Conservation (phyloP, 2,329 filamentous ascomycete genomes). For the Orbilia quercus region DNA sequence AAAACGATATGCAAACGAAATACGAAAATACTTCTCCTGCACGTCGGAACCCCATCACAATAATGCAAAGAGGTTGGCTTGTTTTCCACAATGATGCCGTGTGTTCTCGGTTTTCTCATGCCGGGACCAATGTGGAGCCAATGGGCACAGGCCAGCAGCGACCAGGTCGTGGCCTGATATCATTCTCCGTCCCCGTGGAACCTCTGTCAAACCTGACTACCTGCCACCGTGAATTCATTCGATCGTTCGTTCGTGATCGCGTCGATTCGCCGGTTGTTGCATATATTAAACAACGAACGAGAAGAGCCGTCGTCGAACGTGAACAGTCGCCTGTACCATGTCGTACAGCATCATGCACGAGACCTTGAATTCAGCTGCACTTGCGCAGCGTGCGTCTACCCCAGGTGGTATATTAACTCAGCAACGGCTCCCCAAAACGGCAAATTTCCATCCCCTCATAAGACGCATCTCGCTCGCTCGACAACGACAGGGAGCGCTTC, state of each 20-base stretch:
- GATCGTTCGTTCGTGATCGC: too few relatives aligned
- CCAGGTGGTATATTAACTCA: constrained; percentile 12
- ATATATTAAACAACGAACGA: constrained; percentile 1
- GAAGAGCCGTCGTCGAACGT: background rate
- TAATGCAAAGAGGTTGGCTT: constrained; percentile 23
- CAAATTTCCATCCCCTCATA: too few relatives aligned
- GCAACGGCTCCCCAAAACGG: background rate
- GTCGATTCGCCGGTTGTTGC: constrained; percentile 10
- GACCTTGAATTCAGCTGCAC: constrained; percentile 41
- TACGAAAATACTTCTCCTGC: constrained; percentile 8
- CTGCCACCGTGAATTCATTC: constrained; percentile 18
- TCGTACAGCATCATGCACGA: constrained; percentile 49
- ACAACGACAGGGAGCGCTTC: background rate
- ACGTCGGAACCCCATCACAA: too few relatives aligned
- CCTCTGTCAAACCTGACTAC: constrained; percentile 54
- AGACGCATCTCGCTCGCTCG: too few relatives aligned
- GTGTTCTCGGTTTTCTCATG: constrained; percentile 18
- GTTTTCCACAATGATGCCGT: constrained; percentile 10
- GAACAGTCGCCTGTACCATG: constrained; percentile 13
- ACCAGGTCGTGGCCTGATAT: constrained; percentile 48
- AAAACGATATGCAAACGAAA: constrained; percentile 24
- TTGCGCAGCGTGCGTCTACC: constrained; percentile 24
- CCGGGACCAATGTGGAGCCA: constrained; percentile 18
- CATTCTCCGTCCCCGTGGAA: constrained; percentile 45
- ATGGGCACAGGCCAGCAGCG: constrained; percentile 22